phyloP scores from a whole-genome alignment of 495 filamentous ascomycete species.

The Tuber magnatum region DNA sequence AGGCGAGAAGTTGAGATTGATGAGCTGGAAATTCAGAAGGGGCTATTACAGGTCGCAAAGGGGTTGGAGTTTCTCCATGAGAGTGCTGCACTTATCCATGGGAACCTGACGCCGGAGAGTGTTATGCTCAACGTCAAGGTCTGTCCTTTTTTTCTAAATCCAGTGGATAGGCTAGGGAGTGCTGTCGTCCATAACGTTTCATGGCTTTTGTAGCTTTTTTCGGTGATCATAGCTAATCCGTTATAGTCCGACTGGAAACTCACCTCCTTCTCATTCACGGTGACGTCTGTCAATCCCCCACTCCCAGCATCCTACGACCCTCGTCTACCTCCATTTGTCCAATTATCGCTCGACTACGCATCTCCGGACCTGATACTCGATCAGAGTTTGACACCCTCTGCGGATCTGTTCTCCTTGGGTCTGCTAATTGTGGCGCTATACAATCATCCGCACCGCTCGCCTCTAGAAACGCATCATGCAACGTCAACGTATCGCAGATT shows the following conservation, averaged over 20 bases:
- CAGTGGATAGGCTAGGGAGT: background rate
- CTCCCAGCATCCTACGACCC: conserved; percentile 63
- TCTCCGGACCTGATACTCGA: conserved; percentile 92
- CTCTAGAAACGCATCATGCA: conserved; percentile 71
- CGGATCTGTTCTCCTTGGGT: conserved; percentile 89
- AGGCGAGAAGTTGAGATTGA: conserved; percentile 88
- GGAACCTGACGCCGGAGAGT: conserved; percentile 91
- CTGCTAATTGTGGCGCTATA: conserved; percentile 83
- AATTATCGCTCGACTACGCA: conserved; percentile 84
- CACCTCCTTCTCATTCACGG: conserved; percentile 82
- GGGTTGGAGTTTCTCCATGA: conserved; percentile 95
- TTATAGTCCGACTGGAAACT: conserved; percentile 95
- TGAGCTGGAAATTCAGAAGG: conserved; percentile 96
- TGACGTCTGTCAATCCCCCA: conserved; percentile 60
- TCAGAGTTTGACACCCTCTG: conserved; percentile 65
- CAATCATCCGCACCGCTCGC: conserved; percentile 83
- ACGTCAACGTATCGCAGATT: conserved; percentile 73
- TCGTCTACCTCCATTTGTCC: conserved; percentile 72
- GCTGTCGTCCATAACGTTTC: conserved; percentile 2
- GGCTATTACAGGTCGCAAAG: conserved; percentile 83
- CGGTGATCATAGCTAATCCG: conserved; percentile 17
- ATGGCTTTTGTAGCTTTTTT: conserved; percentile 5
- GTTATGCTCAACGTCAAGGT: conserved; percentile 89
- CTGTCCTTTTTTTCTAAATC: conserved; percentile 34
- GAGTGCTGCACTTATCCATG: conserved; percentile 87